Evolutionary conservation across 768 basidiomycete species (phyloP).

Genomic region (Mycena latifolia): DNA sequence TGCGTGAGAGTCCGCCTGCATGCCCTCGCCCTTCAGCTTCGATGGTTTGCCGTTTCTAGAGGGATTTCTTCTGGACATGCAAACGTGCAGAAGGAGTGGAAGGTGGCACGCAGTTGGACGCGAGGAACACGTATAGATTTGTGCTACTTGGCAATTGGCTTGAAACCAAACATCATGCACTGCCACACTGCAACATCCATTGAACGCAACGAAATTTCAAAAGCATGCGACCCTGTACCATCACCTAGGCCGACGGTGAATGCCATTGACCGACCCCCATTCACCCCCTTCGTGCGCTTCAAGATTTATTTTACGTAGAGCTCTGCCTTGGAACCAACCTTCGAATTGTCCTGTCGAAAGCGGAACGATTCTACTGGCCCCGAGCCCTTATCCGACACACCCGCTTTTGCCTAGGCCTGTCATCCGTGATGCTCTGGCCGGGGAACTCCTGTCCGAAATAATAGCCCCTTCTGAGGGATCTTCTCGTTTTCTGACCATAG

Average conservation of each 20-base stretch:
- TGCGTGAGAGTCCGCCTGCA: conserved; percentile 57
- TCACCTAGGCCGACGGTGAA: no score
- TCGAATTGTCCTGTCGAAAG: conserved; percentile 16
- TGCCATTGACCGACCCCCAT: not conserved
- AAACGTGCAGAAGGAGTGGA: conserved; percentile 2
- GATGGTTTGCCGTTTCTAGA: conserved; percentile 19
- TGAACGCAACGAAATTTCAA: no score
- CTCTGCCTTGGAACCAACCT: not conserved
- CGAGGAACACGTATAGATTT: conserved; percentile 15
- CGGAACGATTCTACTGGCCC: conserved; percentile 23
- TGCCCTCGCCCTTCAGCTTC: conserved; percentile 24
- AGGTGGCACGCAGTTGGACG: not conserved
- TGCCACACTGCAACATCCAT: no score
- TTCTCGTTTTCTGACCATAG: conserved; percentile 15
- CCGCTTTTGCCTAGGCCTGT: conserved; percentile 1
- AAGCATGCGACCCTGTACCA: no score
- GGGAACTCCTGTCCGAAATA: conserved; percentile 7
- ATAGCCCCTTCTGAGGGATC: not conserved
- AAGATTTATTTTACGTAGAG: conserved; percentile 7
- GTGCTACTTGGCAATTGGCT: not conserved
- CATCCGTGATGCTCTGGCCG: conserved; percentile 16
- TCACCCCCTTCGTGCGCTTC: not conserved
- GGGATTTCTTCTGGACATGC: conserved; percentile 36
- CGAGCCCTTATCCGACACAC: not conserved
- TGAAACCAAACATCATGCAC: not conserved